These are phyloP conservation scores for Anethum foeniculum DNA, from an alignment of 140 eudicot species.

Conservation along the genomic window DNA sequence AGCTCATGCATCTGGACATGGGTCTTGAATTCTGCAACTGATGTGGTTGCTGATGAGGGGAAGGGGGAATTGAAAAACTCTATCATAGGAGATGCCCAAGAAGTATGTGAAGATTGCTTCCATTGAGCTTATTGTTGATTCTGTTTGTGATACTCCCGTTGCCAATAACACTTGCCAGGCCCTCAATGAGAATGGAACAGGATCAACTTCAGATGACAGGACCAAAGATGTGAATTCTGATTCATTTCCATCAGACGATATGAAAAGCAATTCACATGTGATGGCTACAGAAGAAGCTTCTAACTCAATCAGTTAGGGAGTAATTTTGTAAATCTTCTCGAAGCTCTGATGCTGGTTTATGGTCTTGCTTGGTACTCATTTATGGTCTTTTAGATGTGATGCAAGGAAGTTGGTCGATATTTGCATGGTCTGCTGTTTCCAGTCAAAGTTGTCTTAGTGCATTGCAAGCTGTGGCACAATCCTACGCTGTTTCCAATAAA, in stretches of 20 bases:
- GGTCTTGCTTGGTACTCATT: background rate
- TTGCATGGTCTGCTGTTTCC: background rate
- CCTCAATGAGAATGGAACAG: background rate
- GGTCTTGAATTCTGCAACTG: background rate
- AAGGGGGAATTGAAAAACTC: background rate
- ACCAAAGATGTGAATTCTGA: background rate
- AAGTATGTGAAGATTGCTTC: background rate
- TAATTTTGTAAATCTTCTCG: background rate
- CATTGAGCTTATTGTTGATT: background rate
- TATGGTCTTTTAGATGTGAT: background rate
- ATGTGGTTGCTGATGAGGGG: background rate
- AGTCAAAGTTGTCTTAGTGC: background rate
- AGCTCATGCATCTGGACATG: too few relatives aligned
- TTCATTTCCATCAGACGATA: background rate
- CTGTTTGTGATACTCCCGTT: background rate
- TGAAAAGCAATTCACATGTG: background rate
- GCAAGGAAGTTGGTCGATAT: background rate
- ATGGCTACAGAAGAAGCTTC: conserved; percentile 3
- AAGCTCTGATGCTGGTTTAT: background rate
- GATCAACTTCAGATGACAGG: background rate
- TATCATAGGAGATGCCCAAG: background rate
- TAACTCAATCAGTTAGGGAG: background rate
- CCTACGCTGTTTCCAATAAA: background rate
- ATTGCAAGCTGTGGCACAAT: background rate
- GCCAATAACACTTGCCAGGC: background rate